Conservation (phyloP, 2,329 filamentous ascomycete species). For the Hypoxylon sp. region DNA sequence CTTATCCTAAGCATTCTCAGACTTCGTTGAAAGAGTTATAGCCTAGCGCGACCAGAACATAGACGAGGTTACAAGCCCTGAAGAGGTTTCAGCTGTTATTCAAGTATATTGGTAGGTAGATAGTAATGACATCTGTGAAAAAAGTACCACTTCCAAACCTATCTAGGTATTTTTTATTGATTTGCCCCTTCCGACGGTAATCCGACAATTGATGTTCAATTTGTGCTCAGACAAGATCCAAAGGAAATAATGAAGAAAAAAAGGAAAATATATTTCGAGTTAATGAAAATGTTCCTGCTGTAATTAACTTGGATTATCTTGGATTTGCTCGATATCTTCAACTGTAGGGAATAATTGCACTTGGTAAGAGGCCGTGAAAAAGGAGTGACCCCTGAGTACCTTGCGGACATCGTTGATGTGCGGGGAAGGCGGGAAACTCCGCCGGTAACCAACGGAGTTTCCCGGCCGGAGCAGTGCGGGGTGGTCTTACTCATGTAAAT, state of each 20-base stretch:
- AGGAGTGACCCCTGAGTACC: conserved; percentile 27
- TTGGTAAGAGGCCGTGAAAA: neutral
- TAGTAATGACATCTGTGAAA: neutral
- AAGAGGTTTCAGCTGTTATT: neutral
- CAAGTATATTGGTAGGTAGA: neutral
- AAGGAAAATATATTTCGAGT: neutral
- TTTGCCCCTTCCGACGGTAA: neutral
- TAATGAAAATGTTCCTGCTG: neutral
- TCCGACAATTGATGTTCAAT: neutral
- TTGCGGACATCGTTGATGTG: no score
- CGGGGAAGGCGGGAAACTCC: conserved; percentile 7
- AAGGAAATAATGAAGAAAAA: neutral
- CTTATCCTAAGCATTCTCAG: no score
- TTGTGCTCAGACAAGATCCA: neutral
- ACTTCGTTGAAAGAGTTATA: no score
- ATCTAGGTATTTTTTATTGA: neutral
- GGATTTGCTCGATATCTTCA: neutral
- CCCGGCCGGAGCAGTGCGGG: neutral
- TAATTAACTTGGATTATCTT: no score
- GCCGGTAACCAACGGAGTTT: conserved; percentile 32
- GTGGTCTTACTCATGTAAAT: neutral
- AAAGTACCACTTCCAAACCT: neutral
- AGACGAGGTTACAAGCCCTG: neutral
- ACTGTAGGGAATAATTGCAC: no score
- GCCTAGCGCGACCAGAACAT: neutral